Conservation (phyloP, 106 monocot species). For the Acanthochlamys bracteata region DNA sequence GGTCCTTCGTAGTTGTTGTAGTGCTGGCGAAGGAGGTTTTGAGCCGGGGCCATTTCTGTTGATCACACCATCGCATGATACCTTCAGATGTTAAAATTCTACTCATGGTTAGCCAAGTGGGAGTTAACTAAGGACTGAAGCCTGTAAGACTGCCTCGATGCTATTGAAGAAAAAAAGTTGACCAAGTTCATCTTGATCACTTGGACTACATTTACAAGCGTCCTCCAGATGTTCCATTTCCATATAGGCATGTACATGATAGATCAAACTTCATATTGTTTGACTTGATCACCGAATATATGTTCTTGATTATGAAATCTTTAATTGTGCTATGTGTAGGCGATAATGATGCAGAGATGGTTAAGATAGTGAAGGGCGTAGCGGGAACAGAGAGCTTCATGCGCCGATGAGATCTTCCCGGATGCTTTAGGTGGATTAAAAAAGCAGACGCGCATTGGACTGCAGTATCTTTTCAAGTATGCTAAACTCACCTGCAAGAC, state of each 20-base stretch:
- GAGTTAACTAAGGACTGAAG: too few species aligned
- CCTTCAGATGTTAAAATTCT: too few species aligned
- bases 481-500: not conserved
- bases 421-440: not conserved
- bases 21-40: conserved; percentile 29
- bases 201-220: too few species aligned
- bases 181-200: too few species aligned
- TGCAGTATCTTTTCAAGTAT: too few species aligned
- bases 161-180: too few species aligned
- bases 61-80: not conserved
- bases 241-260: conserved; percentile 11
- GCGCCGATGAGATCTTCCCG: conserved; percentile 26
- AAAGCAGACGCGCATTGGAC: too few species aligned
- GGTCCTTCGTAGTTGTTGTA: conserved; percentile 16
- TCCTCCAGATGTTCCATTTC: conserved; percentile 42
- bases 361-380: conserved; percentile 12
- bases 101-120: too few species aligned
- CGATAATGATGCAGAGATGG: conserved; percentile 13
- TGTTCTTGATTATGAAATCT: too few species aligned
- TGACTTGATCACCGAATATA: not conserved
- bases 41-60: conserved; percentile 27
- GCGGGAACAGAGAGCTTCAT: conserved; percentile 31
- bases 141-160: too few species aligned
- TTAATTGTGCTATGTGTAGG: too few species aligned
- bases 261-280: not conserved